These are phyloP conservation scores for Candida maesae DNA, from an alignment of 805 yeast species.

Conservation along the genomic window DNA sequence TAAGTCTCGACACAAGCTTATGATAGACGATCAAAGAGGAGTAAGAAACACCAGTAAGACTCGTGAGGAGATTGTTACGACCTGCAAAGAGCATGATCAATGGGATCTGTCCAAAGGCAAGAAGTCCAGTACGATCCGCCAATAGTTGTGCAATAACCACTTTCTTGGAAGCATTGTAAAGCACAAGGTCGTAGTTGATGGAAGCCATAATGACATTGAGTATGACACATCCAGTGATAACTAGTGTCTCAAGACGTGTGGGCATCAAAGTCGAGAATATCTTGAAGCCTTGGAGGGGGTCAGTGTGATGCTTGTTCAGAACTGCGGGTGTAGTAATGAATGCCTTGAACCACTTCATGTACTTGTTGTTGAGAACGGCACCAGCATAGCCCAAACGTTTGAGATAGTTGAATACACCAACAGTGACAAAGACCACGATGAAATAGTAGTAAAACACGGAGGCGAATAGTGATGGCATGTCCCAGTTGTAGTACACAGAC, in stretches of 20 bases:
- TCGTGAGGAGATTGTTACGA: conserved; percentile 61
- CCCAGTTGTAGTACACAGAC: conserved; percentile 18
- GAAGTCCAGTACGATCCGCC: conserved; percentile 24
- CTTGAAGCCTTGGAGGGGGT: conserved; percentile 1
- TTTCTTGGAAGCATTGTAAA: background rate
- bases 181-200: conserved; percentile 11
- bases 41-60: conserved; percentile 60
- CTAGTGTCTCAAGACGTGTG: conserved; percentile 26
- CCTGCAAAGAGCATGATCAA: conserved; percentile 59
- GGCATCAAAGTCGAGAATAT: conserved; percentile 19
- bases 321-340: conserved; percentile 23
- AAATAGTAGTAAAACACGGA: conserved; percentile 37
- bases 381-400: conserved; percentile 22
- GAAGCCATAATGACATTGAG: conserved; percentile 15
- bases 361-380: conserved; percentile 9
- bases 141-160: conserved; percentile 1
- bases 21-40: conserved; percentile 63
- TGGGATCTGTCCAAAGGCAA: conserved; percentile 43
- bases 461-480: conserved; percentile 21
- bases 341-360: conserved; percentile 19
- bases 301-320: conserved; percentile 18
- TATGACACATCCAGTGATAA: conserved; percentile 33
- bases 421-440: conserved; percentile 35
- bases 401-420: conserved; percentile 32
- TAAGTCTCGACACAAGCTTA: conserved; percentile 53